A percentile compares a stretch with the other conserved stretches of the same genome.
Conservation (phyloP, 371 early-diverging fungal genomes). For the Blastocladiella emersonii region DNA sequence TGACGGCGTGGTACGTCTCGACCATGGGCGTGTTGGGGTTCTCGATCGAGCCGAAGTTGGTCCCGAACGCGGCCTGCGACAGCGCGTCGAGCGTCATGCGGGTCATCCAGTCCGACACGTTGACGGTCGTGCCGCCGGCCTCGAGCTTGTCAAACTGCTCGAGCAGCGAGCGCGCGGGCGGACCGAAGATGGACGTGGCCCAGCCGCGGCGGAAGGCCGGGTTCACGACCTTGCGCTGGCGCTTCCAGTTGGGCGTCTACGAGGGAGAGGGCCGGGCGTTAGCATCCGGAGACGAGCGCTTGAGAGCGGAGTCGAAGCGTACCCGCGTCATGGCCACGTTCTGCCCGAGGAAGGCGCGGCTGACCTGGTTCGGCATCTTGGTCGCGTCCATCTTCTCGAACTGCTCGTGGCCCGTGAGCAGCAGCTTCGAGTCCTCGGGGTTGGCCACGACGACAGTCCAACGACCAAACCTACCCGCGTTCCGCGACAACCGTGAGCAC, state of each 20-base stretch:
- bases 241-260: constrained; percentile 1
- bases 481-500: too few species aligned
- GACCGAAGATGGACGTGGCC: neutral
- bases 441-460: too few species aligned
- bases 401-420: too few species aligned
- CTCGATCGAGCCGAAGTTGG: neutral
- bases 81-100: constrained; percentile 3
- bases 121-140: neutral
- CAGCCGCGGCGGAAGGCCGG: constrained; percentile 2
- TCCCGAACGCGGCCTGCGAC: neutral
- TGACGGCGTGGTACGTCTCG: neutral
- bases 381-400: too few species aligned
- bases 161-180: neutral
- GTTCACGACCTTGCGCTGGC: constrained; percentile 2
- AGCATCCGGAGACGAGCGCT: too few species aligned
- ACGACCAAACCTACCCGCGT: too few species aligned
- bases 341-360: too few species aligned
- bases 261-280: too few species aligned
- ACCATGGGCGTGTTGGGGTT: neutral
- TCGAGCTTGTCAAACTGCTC: neutral
- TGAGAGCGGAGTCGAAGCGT: too few species aligned
- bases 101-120: constrained; percentile 1
- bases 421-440: too few species aligned
- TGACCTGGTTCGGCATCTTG: too few species aligned
- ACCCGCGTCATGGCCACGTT: too few species aligned